These are phyloP conservation scores for Berberis thunbergii DNA, from an alignment of 164 flowering plant species.

Conservation along the genomic window DNA sequence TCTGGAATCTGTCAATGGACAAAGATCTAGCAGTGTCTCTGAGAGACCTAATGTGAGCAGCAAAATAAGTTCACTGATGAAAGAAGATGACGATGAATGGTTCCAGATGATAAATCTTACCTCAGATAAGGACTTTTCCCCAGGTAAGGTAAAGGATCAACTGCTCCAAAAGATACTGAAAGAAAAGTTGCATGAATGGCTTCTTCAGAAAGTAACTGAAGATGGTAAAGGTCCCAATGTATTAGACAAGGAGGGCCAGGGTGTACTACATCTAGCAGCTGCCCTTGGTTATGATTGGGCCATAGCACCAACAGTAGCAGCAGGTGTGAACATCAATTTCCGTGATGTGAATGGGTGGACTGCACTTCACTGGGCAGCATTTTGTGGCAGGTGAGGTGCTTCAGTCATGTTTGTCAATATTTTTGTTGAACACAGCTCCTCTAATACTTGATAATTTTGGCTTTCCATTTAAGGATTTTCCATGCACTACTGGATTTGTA, in stretches of 20 bases:
- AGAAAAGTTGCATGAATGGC: slow-evolving; percentile 73
- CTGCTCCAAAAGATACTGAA: slow-evolving; percentile 49
- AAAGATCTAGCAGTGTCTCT: not conserved
- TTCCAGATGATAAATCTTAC: slow-evolving; percentile 29
- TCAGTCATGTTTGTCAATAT: not conserved
- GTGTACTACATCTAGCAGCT: slow-evolving; percentile 82
- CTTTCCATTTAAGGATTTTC: too few relatives aligned
- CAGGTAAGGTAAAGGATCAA: slow-evolving; percentile 35
- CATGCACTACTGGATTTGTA: too few relatives aligned
- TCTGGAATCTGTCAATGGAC: slow-evolving; percentile 20
- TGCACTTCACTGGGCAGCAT: slow-evolving; percentile 99
- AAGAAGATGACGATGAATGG: slow-evolving; percentile 44
- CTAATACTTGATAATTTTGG: not conserved
- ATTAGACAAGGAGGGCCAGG: slow-evolving; percentile 78
- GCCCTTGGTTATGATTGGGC: slow-evolving; percentile 99
- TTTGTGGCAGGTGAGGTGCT: slow-evolving; percentile 66
- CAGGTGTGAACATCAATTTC: slow-evolving; percentile 84
- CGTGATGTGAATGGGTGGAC: slow-evolving; percentile 98
- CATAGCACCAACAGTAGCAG: slow-evolving; percentile 53
- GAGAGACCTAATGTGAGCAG: slow-evolving; percentile 23
- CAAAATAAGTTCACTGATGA: slow-evolving; percentile 44
- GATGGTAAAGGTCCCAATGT: slow-evolving; percentile 87
- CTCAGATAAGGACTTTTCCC: slow-evolving; percentile 26
- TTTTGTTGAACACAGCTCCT: not conserved
- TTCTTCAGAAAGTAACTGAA: slow-evolving; percentile 63